Conservation (phyloP, 176 grass and related monocot species). For the Areca catechu region DNA sequence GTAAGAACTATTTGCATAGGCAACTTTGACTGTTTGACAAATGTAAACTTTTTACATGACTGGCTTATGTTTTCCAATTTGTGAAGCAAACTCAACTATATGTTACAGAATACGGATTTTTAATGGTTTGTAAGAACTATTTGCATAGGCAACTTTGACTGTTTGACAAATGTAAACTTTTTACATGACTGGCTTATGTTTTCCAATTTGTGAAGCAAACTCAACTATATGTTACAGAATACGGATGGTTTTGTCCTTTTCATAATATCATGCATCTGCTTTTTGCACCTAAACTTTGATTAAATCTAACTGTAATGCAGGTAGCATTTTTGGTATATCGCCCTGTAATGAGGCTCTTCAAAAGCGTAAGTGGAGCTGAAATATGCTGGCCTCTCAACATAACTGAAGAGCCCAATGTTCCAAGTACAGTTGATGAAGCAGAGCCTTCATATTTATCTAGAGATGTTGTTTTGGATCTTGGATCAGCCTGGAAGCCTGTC, state of each 20-base stretch:
- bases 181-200: background rate
- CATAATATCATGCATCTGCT: too few species aligned
- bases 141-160: too few species aligned
- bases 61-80: background rate
- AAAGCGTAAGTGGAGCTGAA: conserved; percentile 44
- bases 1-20: too few species aligned
- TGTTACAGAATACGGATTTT: conserved; percentile 2
- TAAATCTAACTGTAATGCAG: conserved; percentile 34
- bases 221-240: conserved; percentile 16
- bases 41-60: too few species aligned
- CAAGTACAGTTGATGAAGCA: conserved; percentile 51
- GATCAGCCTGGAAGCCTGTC: conserved; percentile 42
- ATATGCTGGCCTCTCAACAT: conserved; percentile 61
- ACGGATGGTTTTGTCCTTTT: too few species aligned
- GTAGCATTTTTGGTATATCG: conserved; percentile 99
- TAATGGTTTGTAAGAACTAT: too few species aligned
- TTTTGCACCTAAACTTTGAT: background rate
- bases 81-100: conserved; percentile 8
- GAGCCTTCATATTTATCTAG: conserved; percentile 46
- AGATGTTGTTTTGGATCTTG: conserved; percentile 70
- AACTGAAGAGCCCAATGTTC: conserved; percentile 1
- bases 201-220: background rate
- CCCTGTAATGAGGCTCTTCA: conserved; percentile 97
- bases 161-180: too few species aligned
- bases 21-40: too few species aligned